Base-by-base conservation (phyloP, 768 basidiomycete species). In the Panellus pusillus region DNA sequence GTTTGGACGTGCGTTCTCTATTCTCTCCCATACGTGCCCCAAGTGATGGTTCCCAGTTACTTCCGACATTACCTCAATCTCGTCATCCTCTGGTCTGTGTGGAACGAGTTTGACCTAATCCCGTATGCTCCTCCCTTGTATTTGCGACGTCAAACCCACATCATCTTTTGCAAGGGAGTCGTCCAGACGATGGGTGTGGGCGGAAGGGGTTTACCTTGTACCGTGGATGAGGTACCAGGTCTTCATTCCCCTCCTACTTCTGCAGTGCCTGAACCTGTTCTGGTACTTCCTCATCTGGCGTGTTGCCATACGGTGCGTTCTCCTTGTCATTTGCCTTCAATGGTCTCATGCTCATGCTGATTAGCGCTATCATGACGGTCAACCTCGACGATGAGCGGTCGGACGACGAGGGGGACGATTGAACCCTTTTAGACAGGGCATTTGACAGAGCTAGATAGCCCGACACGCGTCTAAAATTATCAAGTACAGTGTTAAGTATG, bases 31-130 rank as follows among this genome's bases (percentile, higher is more conserved):
- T 8, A 38, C 32, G 24, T 44, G 9, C 17, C 35, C 49, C 15
- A 35, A 19, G n/a, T 49, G 27, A 47, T 29, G n/a, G 36, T 53
- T 31, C 44, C 13, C 64, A 96, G 92, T 7, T 98, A 98, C 66
- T 91, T 95, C 79, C 90, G 96, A 4, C 94, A 95, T 68, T 97
- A 88, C 66, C 74, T 95, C 38, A 98, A 97, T 68, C 67, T 96
- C 50, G 71, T 75, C 49, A 95, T 98, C 18, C 79, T 98, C 14
- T 89, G 83, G 79, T 96, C 93, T 3, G 87, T 95, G 4, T 93
- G 86, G 86, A 76, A 64, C 32, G 85, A 98, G 63, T 89, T 80
- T 56, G 78, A 89, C 42, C 71, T 88, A 13, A 73, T 89, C 47
- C 91, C 92, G 87, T 91, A 66, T 49, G 87, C 80, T 12, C 4